Conservation (phyloP, 768 basidiomycete species). For the Leccinum ochraceum region DNA sequence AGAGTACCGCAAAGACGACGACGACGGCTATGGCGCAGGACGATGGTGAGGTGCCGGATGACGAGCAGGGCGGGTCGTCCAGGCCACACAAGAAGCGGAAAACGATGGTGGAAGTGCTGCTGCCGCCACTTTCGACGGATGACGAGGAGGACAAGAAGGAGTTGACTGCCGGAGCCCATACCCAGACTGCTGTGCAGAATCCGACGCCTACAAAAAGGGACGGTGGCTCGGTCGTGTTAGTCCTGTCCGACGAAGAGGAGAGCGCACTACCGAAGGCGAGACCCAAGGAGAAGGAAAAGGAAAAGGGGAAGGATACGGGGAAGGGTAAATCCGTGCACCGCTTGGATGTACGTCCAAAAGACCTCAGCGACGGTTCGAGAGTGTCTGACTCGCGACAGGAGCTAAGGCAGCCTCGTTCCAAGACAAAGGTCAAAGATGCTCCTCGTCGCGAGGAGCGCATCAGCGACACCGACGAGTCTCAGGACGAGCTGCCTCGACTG, state of each 20-base stretch:
- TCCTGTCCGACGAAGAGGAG: conserved; percentile 5
- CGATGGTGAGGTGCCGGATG: neutral
- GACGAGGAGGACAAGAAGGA: conserved; percentile 4
- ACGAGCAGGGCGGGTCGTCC: neutral
- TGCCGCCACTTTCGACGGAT: conserved; percentile 16
- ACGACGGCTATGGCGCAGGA: neutral
- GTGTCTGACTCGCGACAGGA: neutral
- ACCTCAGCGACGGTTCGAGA: neutral
- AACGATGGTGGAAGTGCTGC: conserved; percentile 2
- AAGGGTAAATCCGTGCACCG: conserved; percentile 1
- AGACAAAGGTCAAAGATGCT: conserved; percentile 1
- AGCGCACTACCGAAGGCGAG: conserved; percentile 6
- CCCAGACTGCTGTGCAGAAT: neutral
- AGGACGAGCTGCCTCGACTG: conserved; percentile 8
- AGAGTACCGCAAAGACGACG: neutral
- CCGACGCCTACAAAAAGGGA: neutral
- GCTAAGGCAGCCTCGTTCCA: neutral
- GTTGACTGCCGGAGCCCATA: neutral
- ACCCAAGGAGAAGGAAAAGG: conserved; percentile 9
- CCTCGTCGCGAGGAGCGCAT: neutral
- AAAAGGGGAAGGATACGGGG: neutral
- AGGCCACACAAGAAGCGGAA: conserved; percentile 26
- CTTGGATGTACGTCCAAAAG: neutral
- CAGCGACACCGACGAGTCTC: neutral
- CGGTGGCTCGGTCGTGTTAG: neutral